phyloP scores from a whole-genome alignment of 2,329 filamentous ascomycete species.

The Xylaria sp. region DNA sequence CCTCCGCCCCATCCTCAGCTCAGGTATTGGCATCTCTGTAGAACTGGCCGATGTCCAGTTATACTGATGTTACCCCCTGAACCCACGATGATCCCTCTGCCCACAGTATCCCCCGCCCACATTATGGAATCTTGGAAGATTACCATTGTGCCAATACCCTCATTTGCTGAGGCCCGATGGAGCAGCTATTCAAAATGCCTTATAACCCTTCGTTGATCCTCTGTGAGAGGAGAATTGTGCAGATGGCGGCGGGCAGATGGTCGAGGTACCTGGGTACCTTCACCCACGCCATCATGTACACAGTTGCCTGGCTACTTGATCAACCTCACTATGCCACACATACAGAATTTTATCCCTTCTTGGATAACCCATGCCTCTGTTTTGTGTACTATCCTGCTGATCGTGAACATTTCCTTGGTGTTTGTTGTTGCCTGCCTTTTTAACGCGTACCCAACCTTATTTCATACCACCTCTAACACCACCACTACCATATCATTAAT shows the following conservation, averaged over 20 bases:
- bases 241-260: neutral
- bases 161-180: constrained; percentile 7
- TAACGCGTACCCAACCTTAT: neutral
- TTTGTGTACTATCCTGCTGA: neutral
- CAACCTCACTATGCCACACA: neutral
- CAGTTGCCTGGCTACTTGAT: neutral
- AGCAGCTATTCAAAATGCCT: neutral
- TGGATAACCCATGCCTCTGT: neutral
- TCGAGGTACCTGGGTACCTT: constrained; percentile 16
- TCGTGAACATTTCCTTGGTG: constrained; percentile 6
- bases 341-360: neutral
- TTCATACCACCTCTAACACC: neutral
- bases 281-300: neutral
- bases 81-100: too few relatives aligned
- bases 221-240: neutral
- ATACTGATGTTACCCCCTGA: neutral
- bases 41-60: neutral
- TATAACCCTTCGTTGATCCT: constrained; percentile 2
- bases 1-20: constrained; percentile 23
- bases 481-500: neutral
- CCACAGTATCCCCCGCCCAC: too few relatives aligned
- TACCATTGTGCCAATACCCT: constrained; percentile 20
- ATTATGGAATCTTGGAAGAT: neutral
- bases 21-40: neutral
- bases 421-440: neutral